These are phyloP conservation scores for Parietaria judaica DNA, from an alignment of 306 rosid species.

Conservation along the genomic window DNA sequence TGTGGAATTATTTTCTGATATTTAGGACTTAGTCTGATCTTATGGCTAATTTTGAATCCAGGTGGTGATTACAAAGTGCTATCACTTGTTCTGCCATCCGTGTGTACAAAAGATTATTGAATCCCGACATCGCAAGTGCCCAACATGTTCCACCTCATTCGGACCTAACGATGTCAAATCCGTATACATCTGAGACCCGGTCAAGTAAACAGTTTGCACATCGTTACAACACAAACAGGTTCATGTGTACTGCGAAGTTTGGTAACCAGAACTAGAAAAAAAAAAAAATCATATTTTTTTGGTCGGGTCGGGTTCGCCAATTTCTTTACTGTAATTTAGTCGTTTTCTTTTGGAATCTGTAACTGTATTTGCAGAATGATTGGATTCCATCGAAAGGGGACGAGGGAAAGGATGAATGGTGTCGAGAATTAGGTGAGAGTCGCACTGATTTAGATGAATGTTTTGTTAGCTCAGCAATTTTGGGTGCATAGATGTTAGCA, in stretches of 20 bases:
- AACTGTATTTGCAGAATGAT: conserved; percentile 6
- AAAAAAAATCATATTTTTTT: conserved; percentile 20
- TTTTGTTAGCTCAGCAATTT: neutral
- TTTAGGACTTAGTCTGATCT: neutral
- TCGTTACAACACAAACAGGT: conserved; percentile 12
- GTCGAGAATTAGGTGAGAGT: neutral
- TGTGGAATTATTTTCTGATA: too few relatives aligned
- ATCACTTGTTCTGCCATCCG: conserved; percentile 86
- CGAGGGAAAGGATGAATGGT: neutral
- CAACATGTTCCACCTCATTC: conserved; percentile 64
- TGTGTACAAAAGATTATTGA: conserved; percentile 69
- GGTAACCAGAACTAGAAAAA: too few relatives aligned
- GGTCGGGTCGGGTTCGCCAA: conserved; percentile 24
- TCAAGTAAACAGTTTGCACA: conserved; percentile 8
- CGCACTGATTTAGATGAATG: neutral
- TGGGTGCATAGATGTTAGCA: neutral
- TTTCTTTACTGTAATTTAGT: conserved; percentile 23
- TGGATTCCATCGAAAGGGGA: conserved; percentile 3
- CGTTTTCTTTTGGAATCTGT: conserved; percentile 18
- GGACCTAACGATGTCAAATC: conserved; percentile 95
- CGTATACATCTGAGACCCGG: conserved; percentile 58
- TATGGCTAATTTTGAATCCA: conserved; percentile 12
- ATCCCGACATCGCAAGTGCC: conserved; percentile 89
- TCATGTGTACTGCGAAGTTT: neutral
- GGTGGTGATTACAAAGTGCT: conserved; percentile 99